Conservation (phyloP, 306 rosid species). For the Citrullus mucosospermus region DNA sequence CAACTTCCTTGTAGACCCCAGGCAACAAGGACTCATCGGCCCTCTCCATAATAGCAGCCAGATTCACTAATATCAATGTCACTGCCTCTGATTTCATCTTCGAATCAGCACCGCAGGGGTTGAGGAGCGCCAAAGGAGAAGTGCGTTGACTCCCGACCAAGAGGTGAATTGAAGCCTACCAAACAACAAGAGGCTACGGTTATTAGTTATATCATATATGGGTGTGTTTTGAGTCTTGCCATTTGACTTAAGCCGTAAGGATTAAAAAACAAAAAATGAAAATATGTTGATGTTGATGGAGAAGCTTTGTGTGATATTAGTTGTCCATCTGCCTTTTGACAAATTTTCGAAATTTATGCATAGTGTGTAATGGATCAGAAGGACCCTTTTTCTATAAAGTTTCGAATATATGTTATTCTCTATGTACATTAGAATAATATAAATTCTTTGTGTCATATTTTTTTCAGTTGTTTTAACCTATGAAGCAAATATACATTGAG, state of each 20-base stretch:
- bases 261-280: no score
- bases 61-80: constrained; percentile 53
- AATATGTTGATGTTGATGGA: no score
- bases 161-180: neutral
- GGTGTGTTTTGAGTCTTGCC: neutral
- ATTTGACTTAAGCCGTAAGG: neutral
- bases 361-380: no score
- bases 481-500: no score
- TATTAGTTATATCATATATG: neutral
- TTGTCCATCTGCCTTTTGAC: no score
- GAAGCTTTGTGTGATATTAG: no score
- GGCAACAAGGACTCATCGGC: constrained; percentile 74
- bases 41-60: constrained; percentile 56
- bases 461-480: no score
- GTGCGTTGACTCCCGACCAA: neutral
- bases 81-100: constrained; percentile 48
- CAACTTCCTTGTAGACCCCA: constrained; percentile 69
- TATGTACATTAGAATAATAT: no score
- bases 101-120: neutral
- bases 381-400: no score
- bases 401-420: no score
- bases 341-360: no score
- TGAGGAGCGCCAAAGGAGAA: neutral
- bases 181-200: neutral
- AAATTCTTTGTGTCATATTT: no score